A percentile compares a stretch with the other conserved stretches of the same genome.
Evolutionary conservation across 208 protist species (phyloP).

Genomic region (Naegleria gruberi): DNA sequence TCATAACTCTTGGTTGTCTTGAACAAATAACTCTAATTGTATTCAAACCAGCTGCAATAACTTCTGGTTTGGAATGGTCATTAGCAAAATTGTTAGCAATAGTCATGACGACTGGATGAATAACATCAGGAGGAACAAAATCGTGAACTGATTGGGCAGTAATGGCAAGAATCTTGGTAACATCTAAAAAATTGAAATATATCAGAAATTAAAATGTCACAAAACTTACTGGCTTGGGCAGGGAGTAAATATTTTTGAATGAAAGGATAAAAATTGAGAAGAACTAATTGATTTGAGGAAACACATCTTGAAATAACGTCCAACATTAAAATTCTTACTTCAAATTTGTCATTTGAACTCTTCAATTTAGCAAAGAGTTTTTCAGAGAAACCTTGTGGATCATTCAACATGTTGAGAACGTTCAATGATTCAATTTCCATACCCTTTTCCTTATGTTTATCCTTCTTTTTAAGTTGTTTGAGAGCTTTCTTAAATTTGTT

Average conservation of each 20-base stretch:
- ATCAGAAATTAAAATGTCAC: slow-evolving; percentile 10
- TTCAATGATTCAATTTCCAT: slow-evolving; percentile 51
- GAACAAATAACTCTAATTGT: slow-evolving; percentile 89
- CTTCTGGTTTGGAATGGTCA: slow-evolving; percentile 76
- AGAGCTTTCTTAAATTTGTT: neutral
- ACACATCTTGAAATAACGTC: slow-evolving; percentile 89
- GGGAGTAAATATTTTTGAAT: slow-evolving; percentile 90
- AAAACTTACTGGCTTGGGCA: slow-evolving; percentile 67
- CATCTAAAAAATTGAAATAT: slow-evolving; percentile 41
- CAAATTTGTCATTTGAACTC: slow-evolving; percentile 81
- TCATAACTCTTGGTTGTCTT: slow-evolving; percentile 87
- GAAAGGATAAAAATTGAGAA: slow-evolving; percentile 91
- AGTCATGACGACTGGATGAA: slow-evolving; percentile 76
- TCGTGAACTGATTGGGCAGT: slow-evolving; percentile 85
- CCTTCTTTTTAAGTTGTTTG: slow-evolving; percentile 26
- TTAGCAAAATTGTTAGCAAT: slow-evolving; percentile 92
- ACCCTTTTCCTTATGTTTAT: slow-evolving; percentile 58
- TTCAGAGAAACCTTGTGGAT: slow-evolving; percentile 89
- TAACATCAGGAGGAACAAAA: slow-evolving; percentile 78
- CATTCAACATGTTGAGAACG: slow-evolving; percentile 84
- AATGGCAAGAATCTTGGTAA: slow-evolving; percentile 86
- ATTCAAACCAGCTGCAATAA: slow-evolving; percentile 89
- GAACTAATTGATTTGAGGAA: slow-evolving; percentile 81
- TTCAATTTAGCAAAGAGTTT: slow-evolving; percentile 80
- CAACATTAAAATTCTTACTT: slow-evolving; percentile 85